These are phyloP conservation scores for Umbelopsis vinacea DNA, from an alignment of 192 early-diverging fungal genomes.

Conservation along the genomic window DNA sequence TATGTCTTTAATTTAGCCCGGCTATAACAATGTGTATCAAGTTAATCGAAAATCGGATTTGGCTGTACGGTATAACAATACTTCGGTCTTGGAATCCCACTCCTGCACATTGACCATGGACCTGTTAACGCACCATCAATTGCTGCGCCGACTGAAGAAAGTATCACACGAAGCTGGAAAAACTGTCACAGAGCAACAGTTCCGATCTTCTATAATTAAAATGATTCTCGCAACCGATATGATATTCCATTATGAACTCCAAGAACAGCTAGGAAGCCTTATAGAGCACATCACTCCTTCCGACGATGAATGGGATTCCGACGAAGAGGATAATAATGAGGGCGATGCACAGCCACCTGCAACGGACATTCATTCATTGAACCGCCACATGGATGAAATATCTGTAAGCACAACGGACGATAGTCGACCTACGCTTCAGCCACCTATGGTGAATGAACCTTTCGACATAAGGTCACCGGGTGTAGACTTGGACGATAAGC, in stretches of 20 bases:
- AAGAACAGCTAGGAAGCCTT: conserved; percentile 42
- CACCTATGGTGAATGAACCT: background rate
- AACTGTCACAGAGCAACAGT: conserved; percentile 49
- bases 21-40: conserved; percentile 91
- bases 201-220: conserved; percentile 59
- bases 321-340: background rate
- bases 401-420: background rate
- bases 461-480: background rate
- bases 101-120: conserved; percentile 78
- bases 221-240: conserved; percentile 92
- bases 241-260: conserved; percentile 78
- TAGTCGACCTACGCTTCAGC: background rate
- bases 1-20: conserved; percentile 62
- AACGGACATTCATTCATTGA: background rate
- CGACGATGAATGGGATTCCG: background rate
- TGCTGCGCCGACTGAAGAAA: conserved; percentile 63
- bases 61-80: conserved; percentile 72
- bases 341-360: background rate
- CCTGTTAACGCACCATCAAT: conserved; percentile 73
- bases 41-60: conserved; percentile 83
- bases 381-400: background rate
- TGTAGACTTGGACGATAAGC: conserved; percentile 41
- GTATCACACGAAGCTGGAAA: conserved; percentile 52
- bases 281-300: conserved; percentile 18
- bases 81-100: conserved; percentile 86